Base-by-base conservation (phyloP, 179 eudicot genomes). In the Vitellaria paradoxa region DNA sequence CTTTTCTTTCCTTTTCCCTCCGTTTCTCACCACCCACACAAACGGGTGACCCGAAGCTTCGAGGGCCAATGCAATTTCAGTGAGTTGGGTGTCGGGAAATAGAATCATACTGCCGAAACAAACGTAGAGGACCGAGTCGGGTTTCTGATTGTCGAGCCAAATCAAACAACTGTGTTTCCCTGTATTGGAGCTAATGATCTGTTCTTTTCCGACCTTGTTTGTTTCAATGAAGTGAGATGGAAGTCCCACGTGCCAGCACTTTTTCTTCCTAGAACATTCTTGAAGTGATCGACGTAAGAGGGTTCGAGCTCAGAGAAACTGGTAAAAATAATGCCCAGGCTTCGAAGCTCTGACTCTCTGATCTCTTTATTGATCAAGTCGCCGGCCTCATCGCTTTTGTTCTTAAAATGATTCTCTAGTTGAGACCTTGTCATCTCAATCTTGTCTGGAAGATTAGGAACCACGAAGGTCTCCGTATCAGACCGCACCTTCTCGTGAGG, bases 51-150 rank as follows among this genome's bases (percentile, higher is more conserved):
- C 68, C 7, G 77, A 84, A 21, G 71, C 84, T 55, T 79, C 81
- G 0, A 87, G 72, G 8, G 90, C 89, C 46, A 49, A 30, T 17
- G 92, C 87, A 24, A 89, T 79, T 73, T 85, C 85, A 2, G 20
- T 21, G 37, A 87, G 66, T 42, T 89, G 89, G 46, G 78, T 14
- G 30, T 70, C 79, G 6, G 85, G 75, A 65, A 87, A 82, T 20
- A 79, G 68, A 7, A 77, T 60, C 73, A 84, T 52, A 64, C 92
- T 89, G 18, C 92, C 92, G 37, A 85, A 89, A 78, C 89, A 87
- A 26, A 82, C 77, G 68, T 87, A 89, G 40, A 89, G 49, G 9
- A 89, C 88, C 1, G 86, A 80, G 1, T 60, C 18, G 0, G 85
- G 52, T 63, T 73, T 20, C 68, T 87, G 81, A 0, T 75, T 72